phyloP scores from a whole-genome alignment of 768 basidiomycete genomes.

The Chalciporus piperatus region DNA sequence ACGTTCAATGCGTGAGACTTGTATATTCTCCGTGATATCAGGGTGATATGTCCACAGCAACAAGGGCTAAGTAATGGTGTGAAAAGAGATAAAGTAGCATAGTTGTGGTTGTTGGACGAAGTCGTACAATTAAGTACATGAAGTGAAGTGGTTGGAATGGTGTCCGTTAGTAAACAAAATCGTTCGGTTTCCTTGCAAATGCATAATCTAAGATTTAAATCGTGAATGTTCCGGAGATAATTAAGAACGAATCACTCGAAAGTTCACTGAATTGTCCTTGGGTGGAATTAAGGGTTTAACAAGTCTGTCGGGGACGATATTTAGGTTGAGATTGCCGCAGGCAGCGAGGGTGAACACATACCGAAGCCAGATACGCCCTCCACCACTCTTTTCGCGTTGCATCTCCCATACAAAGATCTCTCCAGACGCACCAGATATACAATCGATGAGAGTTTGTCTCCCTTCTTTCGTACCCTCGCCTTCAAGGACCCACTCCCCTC shows the following conservation, averaged over 20 bases:
- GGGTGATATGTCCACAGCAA: slow-evolving; percentile 9
- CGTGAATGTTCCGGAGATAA: slow-evolving; percentile 16
- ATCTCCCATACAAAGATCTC: slow-evolving; percentile 48
- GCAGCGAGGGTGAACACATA: slow-evolving; percentile 25
- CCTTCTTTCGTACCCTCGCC: slow-evolving; percentile 74
- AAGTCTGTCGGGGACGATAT: slow-evolving; percentile 11
- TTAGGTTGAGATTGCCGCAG: not conserved
- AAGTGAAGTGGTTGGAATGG: slow-evolving; percentile 8
- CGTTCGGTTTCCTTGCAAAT: slow-evolving; percentile 6
- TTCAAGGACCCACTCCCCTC: slow-evolving; percentile 78
- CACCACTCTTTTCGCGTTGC: slow-evolving; percentile 58
- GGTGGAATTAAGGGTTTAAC: slow-evolving; percentile 19
- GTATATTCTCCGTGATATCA: slow-evolving; percentile 1
- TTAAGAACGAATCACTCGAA: slow-evolving; percentile 19
- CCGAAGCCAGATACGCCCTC: slow-evolving; percentile 65
- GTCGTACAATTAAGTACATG: slow-evolving; percentile 13
- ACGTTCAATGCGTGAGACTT: not conserved
- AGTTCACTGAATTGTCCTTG: slow-evolving; percentile 22
- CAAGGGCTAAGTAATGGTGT: slow-evolving; percentile 14
- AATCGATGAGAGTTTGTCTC: slow-evolving; percentile 52
- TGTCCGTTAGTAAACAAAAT: slow-evolving; percentile 8
- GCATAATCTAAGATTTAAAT: slow-evolving; percentile 17
- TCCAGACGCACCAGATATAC: slow-evolving; percentile 39
- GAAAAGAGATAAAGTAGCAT: slow-evolving; percentile 1
- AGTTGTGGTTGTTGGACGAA: not conserved